Base-by-base conservation (phyloP, 2,329 filamentous ascomycete genomes). In the Claviceps cyperi region DNA sequence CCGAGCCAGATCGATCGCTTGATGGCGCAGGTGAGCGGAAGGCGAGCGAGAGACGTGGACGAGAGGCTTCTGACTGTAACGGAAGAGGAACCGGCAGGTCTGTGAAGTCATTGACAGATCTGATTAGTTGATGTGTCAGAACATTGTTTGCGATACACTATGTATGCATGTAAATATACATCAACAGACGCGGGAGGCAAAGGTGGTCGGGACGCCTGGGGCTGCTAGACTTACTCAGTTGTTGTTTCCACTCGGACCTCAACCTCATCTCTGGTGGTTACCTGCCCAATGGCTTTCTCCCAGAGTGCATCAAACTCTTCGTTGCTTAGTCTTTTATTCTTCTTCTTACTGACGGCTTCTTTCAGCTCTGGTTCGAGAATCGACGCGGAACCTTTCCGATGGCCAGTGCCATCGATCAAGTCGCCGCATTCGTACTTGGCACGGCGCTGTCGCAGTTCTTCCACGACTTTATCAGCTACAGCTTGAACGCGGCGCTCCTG, bases 281-380 rank as follows among this genome's bases (percentile, higher is more conserved):
- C 78, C 58, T 90, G 86, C 17, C 81, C 83, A 51, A 90, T 77
- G 2, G 86, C 86, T 54, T 78, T 78, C 28, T 73, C 71, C 79
- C 86, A 92, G 7, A 98, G 77, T 51, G 95, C 87, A 57, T 97
- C 88, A 60, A 98, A 96, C 62, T 97, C 91, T 41, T 84, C 76
- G 60, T 89, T 82, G 55, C 77, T 86, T 78, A 96, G 86, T 55
- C 83, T 82, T 70, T 86, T 91, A 63, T 81, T 85, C 55, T 84
- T 80, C 71, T 85, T 86, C 57, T 81, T 78, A 57, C 76, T 78
- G 55, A 96, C 81, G 51, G 80, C 77, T 55, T 84, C 72, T 70
- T 91, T 95, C 54, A 97, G 71, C 49, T 87, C 83, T 28, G 81
- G 76, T 57, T 90, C 86, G 32, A 74, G 72, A 15, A 79, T 73